phyloP scores from a whole-genome alignment of 805 yeast genomes.

The Candida hispaniensis region DNA sequence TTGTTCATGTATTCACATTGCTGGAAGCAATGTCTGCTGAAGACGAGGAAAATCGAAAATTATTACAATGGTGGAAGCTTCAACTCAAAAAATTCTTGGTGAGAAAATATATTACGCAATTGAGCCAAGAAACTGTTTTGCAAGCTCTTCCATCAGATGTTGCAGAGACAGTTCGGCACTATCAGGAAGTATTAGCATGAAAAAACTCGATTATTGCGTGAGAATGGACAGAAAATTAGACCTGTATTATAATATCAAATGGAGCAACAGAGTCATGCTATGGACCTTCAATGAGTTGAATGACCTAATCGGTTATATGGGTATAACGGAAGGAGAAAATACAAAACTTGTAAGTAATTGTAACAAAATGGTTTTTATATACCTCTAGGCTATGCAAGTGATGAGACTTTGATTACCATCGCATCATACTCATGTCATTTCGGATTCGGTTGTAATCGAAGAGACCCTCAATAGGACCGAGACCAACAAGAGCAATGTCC shows the following conservation, averaged over 20 bases:
- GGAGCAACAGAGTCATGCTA: too few relatives aligned
- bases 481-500: conserved; percentile 83
- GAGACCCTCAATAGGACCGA: conserved; percentile 67
- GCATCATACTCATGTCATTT: conserved; percentile 34
- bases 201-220: too few relatives aligned
- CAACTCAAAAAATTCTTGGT: conserved; percentile 8
- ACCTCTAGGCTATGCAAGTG: too few relatives aligned
- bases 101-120: conserved; percentile 4
- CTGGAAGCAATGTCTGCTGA: not conserved
- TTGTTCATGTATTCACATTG: conserved; percentile 3
- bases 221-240: too few relatives aligned
- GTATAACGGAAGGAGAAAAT: too few relatives aligned
- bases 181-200: too few relatives aligned
- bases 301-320: too few relatives aligned
- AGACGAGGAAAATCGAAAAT: conserved; percentile 5
- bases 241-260: too few relatives aligned
- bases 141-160: conserved; percentile 4
- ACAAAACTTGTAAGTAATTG: too few relatives aligned
- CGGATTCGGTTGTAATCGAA: conserved; percentile 59
- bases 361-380: too few relatives aligned
- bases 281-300: too few relatives aligned
- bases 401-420: conserved; percentile 29
- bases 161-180: too few relatives aligned
- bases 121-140: conserved; percentile 3
- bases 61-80: conserved; percentile 17